Evolutionary conservation across 2,329 filamentous ascomycete genomes (phyloP).

Genomic region (Nigrograna mackinnonii): DNA sequence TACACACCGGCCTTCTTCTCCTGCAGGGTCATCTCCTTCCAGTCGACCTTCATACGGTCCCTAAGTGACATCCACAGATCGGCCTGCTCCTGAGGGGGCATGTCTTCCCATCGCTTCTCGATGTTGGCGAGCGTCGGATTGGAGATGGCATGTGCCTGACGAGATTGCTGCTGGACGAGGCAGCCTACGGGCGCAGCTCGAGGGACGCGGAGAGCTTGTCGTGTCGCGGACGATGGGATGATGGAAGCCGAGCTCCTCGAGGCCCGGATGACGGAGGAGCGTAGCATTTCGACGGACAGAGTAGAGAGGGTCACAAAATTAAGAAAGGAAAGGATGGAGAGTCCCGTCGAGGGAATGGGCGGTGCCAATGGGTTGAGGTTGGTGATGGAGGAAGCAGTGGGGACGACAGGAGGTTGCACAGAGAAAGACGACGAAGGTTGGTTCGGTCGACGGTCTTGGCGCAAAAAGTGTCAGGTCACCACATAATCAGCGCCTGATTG

Average conservation of each 20-base stretch:
- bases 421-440: too few species aligned
- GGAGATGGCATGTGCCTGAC: conserved; percentile 88
- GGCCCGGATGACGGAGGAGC: conserved; percentile 43
- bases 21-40: conserved; percentile 90
- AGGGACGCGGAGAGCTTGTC: conserved; percentile 31
- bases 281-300: conserved; percentile 42
- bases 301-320: conserved; percentile 41
- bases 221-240: conserved; percentile 37
- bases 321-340: conserved; percentile 30
- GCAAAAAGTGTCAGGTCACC: too few species aligned
- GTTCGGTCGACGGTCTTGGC: too few species aligned
- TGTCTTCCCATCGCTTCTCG: conserved; percentile 98
- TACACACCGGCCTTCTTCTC: conserved; percentile 99
- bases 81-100: conserved; percentile 98
- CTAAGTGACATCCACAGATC: conserved; percentile 98
- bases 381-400: neutral
- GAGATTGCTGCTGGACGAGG: conserved; percentile 53
- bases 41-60: conserved; percentile 98
- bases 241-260: conserved; percentile 38
- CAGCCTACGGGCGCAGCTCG: conserved; percentile 40
- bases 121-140: conserved; percentile 98
- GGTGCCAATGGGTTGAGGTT: conserved; percentile 39
- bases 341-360: conserved; percentile 39
- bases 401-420: neutral
- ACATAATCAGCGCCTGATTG: too few species aligned